Conservation (phyloP, 345 rosid genomes). For the Arabidopsis thaliana region TAIR10.1 NC_003070.9:5296501-5297000, state of each 20-base stretch:
- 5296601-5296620: constrained; percentile 44
- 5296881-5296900: constrained; percentile 35
- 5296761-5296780: constrained; percentile 91
- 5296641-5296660: constrained; percentile 43
- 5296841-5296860: constrained; percentile 19
- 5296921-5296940: constrained; percentile 17
- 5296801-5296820: constrained; percentile 86
- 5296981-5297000: constrained; percentile 22
- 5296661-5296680: constrained; percentile 40
- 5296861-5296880: not conserved
- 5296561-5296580: constrained; percentile 82
- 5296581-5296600: constrained; percentile 59
- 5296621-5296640: constrained; percentile 51
- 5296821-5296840: constrained; percentile 54
- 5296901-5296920: constrained; percentile 46
- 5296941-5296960: constrained; percentile 29
- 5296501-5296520: constrained; percentile 93
- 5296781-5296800: constrained; percentile 92
- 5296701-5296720: constrained; percentile 43
- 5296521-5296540: constrained; percentile 81
- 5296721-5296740: constrained; percentile 45
- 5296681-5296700: constrained; percentile 43
- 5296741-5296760: constrained; percentile 72
- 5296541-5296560: constrained; percentile 61
- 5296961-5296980: constrained; percentile 34